Percentiles rank a stretch among this genome's conserved stretches.
Conservation (phyloP, 805 yeast species). For the Monosporozyma solicola region DNA sequence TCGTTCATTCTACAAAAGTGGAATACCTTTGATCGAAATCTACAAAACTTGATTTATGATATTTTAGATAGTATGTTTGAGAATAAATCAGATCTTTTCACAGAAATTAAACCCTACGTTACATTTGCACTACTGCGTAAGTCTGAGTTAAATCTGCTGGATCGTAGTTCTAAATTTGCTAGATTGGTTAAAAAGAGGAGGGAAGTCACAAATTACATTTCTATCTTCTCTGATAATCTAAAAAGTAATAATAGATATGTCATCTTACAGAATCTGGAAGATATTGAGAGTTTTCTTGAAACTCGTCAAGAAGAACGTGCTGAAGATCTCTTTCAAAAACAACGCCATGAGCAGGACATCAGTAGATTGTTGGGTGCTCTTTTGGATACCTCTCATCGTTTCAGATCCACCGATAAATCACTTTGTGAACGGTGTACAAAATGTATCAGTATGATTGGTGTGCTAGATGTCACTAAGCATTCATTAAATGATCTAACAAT, state of each 20-base stretch:
- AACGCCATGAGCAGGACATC: conserved; percentile 22
- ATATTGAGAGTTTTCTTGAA: conserved; percentile 45
- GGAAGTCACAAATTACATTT: conserved; percentile 15
- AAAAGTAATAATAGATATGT: conserved; percentile 40
- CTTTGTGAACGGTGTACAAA: conserved; percentile 55
- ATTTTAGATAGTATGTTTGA: conserved; percentile 35
- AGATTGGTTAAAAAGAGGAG: conserved; percentile 34
- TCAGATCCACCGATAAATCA: conserved; percentile 37
- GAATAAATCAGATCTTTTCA: conserved; percentile 12
- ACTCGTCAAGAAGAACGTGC: conserved; percentile 39
- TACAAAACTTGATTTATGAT: conserved; percentile 43
- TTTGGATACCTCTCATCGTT: conserved; percentile 48
- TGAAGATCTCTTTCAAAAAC: conserved; percentile 35
- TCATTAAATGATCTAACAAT: conserved; percentile 30
- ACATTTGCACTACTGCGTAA: conserved; percentile 66
- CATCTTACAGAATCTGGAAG: conserved; percentile 61
- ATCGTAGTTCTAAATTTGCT: conserved; percentile 44
- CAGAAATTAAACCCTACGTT: conserved; percentile 32
- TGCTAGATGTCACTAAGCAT: conserved; percentile 56
- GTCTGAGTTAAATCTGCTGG: conserved; percentile 38
- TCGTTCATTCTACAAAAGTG: conserved; percentile 69
- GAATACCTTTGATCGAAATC: conserved; percentile 38
- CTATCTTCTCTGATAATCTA: conserved; percentile 22
- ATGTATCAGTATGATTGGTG: conserved; percentile 70
- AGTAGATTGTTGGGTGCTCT: conserved; percentile 44